Evolutionary conservation across 2,329 filamentous ascomycete genomes (phyloP).

Genomic region (Fusarium ambrosium): DNA sequence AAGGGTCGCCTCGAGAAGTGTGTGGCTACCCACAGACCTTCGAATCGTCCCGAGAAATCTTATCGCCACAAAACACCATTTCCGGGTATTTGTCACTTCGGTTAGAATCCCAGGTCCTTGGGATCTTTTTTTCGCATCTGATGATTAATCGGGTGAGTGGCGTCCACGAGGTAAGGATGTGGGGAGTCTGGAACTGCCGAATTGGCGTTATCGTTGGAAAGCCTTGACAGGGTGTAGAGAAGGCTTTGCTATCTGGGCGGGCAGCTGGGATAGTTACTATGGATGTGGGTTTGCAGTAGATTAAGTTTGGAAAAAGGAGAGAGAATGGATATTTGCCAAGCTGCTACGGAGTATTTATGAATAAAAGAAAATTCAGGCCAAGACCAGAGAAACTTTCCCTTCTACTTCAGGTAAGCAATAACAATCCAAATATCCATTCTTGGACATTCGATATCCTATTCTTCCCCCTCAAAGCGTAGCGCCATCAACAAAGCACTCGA

Average conservation of each 20-base stretch:
- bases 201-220: neutral
- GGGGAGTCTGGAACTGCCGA: neutral
- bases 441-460: neutral
- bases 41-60: neutral
- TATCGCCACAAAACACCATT: neutral
- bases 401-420: neutral
- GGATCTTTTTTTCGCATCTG: neutral
- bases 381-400: neutral
- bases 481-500: neutral
- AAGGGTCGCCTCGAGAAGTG: neutral
- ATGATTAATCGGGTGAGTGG: neutral
- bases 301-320: neutral
- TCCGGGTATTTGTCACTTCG: neutral
- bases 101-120: neutral
- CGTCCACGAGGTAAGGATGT: neutral
- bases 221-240: neutral
- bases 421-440: neutral
- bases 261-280: neutral
- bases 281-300: neutral
- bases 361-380: neutral
- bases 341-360: neutral
- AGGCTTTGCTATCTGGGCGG: too few species aligned
- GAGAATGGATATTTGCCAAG: neutral
- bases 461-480: neutral
- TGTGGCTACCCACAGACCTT: neutral